Conservation (phyloP, 768 basidiomycete species). For the Phanerochaete carnosa region DNA sequence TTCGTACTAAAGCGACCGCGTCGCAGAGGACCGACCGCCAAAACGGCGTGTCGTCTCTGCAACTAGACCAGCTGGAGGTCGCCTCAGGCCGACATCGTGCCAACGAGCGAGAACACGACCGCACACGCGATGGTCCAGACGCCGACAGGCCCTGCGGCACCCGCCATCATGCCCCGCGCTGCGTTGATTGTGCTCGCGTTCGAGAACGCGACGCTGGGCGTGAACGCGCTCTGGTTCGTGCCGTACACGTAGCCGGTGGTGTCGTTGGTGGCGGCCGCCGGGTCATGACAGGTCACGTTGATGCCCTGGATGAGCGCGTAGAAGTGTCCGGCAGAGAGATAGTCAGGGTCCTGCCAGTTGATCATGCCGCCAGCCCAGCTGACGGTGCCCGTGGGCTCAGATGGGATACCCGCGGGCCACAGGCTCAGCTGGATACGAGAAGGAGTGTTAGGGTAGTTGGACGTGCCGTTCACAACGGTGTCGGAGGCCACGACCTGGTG, state of each 20-base stretch:
- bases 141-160: neutral
- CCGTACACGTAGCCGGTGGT: slow-evolving; percentile 66
- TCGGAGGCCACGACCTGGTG: slow-evolving; percentile 65
- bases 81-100: neutral
- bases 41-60: neutral
- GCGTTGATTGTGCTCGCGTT: slow-evolving; percentile 57
- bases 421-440: slow-evolving; percentile 75
- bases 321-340: slow-evolving; percentile 69
- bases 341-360: slow-evolving; percentile 79
- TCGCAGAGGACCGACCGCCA: neutral
- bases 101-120: neutral
- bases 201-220: slow-evolving; percentile 54
- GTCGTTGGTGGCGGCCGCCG: slow-evolving; percentile 37
- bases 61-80: neutral
- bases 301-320: slow-evolving; percentile 62
- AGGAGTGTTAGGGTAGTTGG: slow-evolving; percentile 73
- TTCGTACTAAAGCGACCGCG: neutral
- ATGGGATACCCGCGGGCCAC: slow-evolving; percentile 78
- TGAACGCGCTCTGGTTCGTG: slow-evolving; percentile 47
- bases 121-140: neutral
- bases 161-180: slow-evolving; percentile 23
- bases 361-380: slow-evolving; percentile 82
- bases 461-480: slow-evolving; percentile 49
- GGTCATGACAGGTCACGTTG: slow-evolving; percentile 60
- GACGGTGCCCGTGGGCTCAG: slow-evolving; percentile 63